Conservation (phyloP, 495 filamentous ascomycete genomes). For the Lentithecium fluviatile region DNA sequence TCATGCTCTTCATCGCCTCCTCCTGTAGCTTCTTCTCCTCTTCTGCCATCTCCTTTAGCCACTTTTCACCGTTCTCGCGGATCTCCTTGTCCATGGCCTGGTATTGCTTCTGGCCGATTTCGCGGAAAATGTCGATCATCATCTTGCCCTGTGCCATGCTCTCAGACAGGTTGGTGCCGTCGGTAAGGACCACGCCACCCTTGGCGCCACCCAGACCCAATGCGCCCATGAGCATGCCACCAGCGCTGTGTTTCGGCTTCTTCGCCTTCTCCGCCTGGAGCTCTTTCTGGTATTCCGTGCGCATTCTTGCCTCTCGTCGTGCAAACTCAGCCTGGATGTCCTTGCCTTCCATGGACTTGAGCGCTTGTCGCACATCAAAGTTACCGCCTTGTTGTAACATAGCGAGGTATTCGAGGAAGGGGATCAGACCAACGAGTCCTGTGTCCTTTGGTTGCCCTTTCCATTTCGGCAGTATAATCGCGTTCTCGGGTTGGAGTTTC, state of each 20-base stretch:
- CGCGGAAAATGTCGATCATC: slow-evolving; percentile 86
- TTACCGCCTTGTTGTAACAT: slow-evolving; percentile 70
- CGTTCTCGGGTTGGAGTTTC: slow-evolving; percentile 85
- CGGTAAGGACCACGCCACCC: slow-evolving; percentile 53
- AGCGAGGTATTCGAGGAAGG: slow-evolving; percentile 93
- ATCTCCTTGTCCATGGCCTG: slow-evolving; percentile 85
- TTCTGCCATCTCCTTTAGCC: slow-evolving; percentile 86
- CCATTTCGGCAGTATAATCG: slow-evolving; percentile 88
- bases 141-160: slow-evolving; percentile 88
- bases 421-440: slow-evolving; percentile 81
- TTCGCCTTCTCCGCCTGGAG: slow-evolving; percentile 69
- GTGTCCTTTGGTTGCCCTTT: slow-evolving; percentile 76
- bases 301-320: slow-evolving; percentile 77
- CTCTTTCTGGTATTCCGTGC: slow-evolving; percentile 75
- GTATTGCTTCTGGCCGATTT: slow-evolving; percentile 87
- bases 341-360: slow-evolving; percentile 84
- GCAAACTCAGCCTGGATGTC: slow-evolving; percentile 87
- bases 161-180: slow-evolving; percentile 66
- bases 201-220: slow-evolving; percentile 66
- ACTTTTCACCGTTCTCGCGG: slow-evolving; percentile 85
- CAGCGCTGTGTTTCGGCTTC: slow-evolving; percentile 53
- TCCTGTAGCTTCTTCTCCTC: slow-evolving; percentile 81
- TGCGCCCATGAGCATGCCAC: slow-evolving; percentile 62
- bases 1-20: slow-evolving; percentile 88
- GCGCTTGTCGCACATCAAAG: slow-evolving; percentile 73